Evolutionary conservation across 2,329 filamentous ascomycete genomes (phyloP), one percentile per base, ranked within the genome.

Genomic region (Chrysosporium queenslandicum): DNA sequence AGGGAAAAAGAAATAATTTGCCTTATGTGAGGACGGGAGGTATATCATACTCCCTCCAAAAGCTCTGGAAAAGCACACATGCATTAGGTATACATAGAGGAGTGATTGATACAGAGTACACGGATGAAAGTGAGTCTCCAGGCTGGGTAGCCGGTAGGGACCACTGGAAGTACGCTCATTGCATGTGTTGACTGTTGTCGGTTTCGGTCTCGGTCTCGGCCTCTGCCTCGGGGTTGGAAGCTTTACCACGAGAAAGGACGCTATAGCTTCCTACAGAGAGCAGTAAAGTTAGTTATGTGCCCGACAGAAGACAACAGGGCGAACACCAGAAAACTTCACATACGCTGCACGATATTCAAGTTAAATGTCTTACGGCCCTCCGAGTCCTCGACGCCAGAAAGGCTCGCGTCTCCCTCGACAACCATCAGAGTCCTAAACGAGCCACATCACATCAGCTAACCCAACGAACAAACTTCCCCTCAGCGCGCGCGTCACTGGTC

Each of bases 271-370:
- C 47, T 50, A 14, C n/a, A 50, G n/a, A 14, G 20, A 20, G 5
- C 23, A 34, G 25, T 2, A 18, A 37, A 23, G 32, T 47, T 27
- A 27, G n/a, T n/a, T n/a, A n/a, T n/a, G n/a, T n/a, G n/a, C n/a
- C 14, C 21, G n/a, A 20, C 20, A 6, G 39, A 4, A n/a, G n/a
- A n/a, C n/a, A n/a, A n/a, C n/a, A n/a, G n/a, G n/a, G n/a, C n/a
- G n/a, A n/a, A n/a, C n/a, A n/a, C n/a, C n/a, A n/a, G 3, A 43
- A 34, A 27, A 8, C 7, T 43, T 34, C 27, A 61, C 86, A 64
- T 81, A 94, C 91, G 83, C 73, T 95, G 88, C 47, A 85, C 69
- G 62, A 97, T 75, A 69, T 75, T 90, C 63, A 96, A 67, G 46
- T 72, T 65, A 51, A 70, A 79, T 36, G 65, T 59, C 61, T 73